A percentile compares a stretch with the other conserved stretches of the same genome.
Evolutionary conservation across 129 eudicot genomes (phyloP).

Genomic region (Kitagawia praeruptora): DNA sequence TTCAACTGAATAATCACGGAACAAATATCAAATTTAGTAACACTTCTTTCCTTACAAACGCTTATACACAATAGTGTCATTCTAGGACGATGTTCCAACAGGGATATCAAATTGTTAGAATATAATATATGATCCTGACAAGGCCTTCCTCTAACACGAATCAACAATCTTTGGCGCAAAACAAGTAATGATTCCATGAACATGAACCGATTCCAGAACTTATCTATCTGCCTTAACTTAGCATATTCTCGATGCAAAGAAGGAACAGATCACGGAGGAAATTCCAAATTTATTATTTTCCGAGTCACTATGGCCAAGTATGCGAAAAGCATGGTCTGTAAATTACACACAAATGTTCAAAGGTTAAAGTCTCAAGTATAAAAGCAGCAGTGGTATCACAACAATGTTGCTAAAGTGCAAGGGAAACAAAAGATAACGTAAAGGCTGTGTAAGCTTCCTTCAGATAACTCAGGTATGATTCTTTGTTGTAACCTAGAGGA

Average conservation of each 20-base stretch:
- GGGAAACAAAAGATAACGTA: background rate
- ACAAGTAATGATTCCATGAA: background rate
- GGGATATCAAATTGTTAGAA: no score
- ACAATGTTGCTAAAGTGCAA: background rate
- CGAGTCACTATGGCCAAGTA: background rate
- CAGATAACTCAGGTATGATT: background rate
- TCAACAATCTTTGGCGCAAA: background rate
- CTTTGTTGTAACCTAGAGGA: background rate
- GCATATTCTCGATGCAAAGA: background rate
- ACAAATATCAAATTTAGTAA: no score
- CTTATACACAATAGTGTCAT: background rate
- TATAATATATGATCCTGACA: no score
- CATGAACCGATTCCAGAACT: background rate
- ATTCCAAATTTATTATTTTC: no score
- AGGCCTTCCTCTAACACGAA: no score
- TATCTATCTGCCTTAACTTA: background rate
- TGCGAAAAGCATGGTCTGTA: background rate
- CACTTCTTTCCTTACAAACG: no score
- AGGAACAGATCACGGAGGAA: background rate
- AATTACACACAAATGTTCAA: background rate
- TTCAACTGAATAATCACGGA: no score
- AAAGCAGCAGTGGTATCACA: background rate
- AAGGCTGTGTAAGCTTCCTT: background rate
- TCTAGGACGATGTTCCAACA: background rate
- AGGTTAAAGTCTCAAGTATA: background rate